These are phyloP conservation scores for Aristolochia fimbriata DNA, from an alignment of 164 flowering plant species.

Conservation along the genomic window DNA sequence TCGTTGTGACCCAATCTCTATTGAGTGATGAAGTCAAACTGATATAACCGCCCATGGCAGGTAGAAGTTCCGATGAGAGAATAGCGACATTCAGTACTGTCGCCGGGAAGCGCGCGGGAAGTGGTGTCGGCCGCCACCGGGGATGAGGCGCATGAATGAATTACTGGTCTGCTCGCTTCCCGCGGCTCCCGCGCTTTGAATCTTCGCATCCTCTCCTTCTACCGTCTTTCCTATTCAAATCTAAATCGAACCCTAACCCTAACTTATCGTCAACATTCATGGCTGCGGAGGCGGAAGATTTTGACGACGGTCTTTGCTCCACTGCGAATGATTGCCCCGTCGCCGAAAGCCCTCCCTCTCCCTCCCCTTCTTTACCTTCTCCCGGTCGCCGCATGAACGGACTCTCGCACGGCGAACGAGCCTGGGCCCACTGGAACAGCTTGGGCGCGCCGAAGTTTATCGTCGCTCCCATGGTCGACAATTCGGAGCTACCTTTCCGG, in stretches of 20 bases:
- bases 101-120: too few relatives aligned
- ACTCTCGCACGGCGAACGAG: conserved; percentile 49
- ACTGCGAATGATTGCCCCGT: not conserved
- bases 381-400: conserved; percentile 26
- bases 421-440: conserved; percentile 89
- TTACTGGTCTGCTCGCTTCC: too few relatives aligned
- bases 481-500: conserved; percentile 91
- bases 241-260: not conserved
- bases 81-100: too few relatives aligned
- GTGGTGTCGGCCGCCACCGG: too few relatives aligned
- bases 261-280: not conserved
- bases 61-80: too few relatives aligned
- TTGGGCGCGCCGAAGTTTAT: conserved; percentile 69
- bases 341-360: not conserved
- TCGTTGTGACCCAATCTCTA: too few relatives aligned
- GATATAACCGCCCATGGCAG: too few relatives aligned
- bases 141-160: too few relatives aligned
- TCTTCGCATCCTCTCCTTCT: too few relatives aligned
- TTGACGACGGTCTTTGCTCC: conserved; percentile 1
- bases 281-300: not conserved
- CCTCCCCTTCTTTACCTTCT: conserved; percentile 5
- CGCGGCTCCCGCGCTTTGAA: too few relatives aligned
- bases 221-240: not conserved
- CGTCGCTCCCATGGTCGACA: conserved; percentile 98
- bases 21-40: too few relatives aligned